Evolutionary conservation across 495 filamentous ascomycete genomes (phyloP).

Genomic region (Schizothecium vesticola): DNA sequence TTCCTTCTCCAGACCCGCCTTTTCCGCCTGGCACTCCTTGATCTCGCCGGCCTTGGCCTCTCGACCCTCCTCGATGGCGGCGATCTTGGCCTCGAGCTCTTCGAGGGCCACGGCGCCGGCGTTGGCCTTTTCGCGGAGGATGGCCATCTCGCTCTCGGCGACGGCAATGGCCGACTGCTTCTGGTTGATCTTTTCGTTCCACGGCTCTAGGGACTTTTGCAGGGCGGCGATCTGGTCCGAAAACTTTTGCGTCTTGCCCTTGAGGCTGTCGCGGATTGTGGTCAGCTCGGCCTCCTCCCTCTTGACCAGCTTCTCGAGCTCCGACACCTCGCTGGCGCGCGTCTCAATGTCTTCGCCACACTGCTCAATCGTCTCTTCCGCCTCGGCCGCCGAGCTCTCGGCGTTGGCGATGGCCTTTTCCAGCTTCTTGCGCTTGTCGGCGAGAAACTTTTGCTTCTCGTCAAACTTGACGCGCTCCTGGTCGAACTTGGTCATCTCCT

Average conservation of each 20-base stretch:
- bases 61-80: constrained; percentile 62
- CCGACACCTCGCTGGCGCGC: constrained; percentile 60
- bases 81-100: constrained; percentile 77
- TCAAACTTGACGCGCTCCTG: constrained; percentile 96
- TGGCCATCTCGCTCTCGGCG: constrained; percentile 87
- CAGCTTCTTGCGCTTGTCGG: constrained; percentile 85
- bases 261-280: constrained; percentile 73
- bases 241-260: constrained; percentile 90
- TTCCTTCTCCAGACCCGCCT: constrained; percentile 67
- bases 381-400: constrained; percentile 61
- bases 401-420: constrained; percentile 76
- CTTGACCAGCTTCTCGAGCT: constrained; percentile 67
- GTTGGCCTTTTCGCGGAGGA: constrained; percentile 80
- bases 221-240: constrained; percentile 88
- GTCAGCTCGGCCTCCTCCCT: constrained; percentile 76
- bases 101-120: constrained; percentile 76
- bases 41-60: constrained; percentile 67
- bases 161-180: constrained; percentile 92
- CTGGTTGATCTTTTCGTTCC: constrained; percentile 93
- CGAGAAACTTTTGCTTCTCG: constrained; percentile 91
- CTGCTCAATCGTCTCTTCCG: constrained; percentile 70
- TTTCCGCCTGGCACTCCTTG: constrained; percentile 67
- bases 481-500: constrained; percentile 87
- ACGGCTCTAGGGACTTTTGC: constrained; percentile 92
- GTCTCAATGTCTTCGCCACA: constrained; percentile 71